Conservation (phyloP, 805 yeast genomes). For the Saccharomycopsis fodiens region DNA sequence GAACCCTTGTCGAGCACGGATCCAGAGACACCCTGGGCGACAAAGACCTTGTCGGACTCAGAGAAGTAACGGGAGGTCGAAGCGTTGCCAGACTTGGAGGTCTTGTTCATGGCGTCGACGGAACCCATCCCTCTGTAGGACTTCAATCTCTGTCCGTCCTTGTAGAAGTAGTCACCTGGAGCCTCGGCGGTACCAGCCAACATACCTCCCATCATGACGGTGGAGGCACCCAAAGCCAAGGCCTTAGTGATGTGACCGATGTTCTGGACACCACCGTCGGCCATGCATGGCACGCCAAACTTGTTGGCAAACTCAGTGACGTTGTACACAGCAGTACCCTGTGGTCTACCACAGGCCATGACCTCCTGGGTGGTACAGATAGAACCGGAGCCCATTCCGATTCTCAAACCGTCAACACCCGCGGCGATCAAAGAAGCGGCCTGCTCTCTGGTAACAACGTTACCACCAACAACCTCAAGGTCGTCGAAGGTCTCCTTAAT, state of each 20-base stretch:
- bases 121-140: conserved; percentile 99
- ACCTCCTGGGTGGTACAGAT: conserved; percentile 99
- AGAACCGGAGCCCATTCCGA: conserved; percentile 99
- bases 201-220: conserved; percentile 99
- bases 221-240: conserved; percentile 90
- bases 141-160: conserved; percentile 97
- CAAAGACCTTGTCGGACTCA: conserved; percentile 89
- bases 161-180: conserved; percentile 96
- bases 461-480: conserved; percentile 91
- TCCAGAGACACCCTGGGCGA: conserved; percentile 99
- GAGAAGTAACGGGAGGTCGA: conserved; percentile 98
- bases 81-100: conserved; percentile 85
- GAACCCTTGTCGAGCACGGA: conserved; percentile 97
- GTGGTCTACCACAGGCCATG: conserved; percentile 99
- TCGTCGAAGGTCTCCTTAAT: conserved; percentile 74
- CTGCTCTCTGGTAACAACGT: conserved; percentile 98
- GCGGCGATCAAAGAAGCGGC: conserved; percentile 92
- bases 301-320: conserved; percentile 90
- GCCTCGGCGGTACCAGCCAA: conserved; percentile 98
- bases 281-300: conserved; percentile 98
- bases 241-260: conserved; percentile 98
- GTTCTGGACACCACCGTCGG: conserved; percentile 99
- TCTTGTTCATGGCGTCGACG: conserved; percentile 94
- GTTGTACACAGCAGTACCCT: conserved; percentile 96
- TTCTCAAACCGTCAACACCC: conserved; percentile 97